phyloP scores from a whole-genome alignment of 176 grass and related monocot species.

The Chrysopogon serrulatus region DNA sequence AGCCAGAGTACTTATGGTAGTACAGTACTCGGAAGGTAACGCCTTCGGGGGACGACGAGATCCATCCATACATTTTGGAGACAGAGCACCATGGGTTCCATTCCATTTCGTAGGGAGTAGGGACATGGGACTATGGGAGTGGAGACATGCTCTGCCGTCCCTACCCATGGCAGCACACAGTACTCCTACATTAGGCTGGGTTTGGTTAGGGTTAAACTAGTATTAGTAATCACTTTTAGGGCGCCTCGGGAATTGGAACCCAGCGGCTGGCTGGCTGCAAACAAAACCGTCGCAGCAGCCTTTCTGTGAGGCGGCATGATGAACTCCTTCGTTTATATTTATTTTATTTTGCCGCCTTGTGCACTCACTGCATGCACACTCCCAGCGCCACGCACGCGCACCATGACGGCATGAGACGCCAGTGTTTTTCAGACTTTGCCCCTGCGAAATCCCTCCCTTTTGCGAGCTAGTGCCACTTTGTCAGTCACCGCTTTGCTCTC shows the following conservation, averaged over 20 bases:
- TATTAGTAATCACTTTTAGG: constrained; percentile 2
- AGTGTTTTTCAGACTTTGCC: neutral
- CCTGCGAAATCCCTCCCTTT: neutral
- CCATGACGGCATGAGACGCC: neutral
- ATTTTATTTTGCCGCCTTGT: neutral
- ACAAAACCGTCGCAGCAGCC: constrained; percentile 16
- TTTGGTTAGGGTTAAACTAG: neutral
- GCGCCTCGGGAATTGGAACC: constrained; percentile 30
- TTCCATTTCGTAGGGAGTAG: no score
- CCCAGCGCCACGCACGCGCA: neutral
- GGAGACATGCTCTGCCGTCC: neutral
- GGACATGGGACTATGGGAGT: no score
- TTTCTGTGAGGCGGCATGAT: constrained; percentile 26
- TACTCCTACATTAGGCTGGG: constrained; percentile 18
- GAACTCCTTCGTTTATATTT: constrained; percentile 22
- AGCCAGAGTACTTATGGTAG: neutral
- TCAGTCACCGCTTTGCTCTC: neutral
- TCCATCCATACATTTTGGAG: neutral
- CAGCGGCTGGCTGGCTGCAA: neutral
- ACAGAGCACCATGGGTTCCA: neutral
- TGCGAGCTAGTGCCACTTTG: constrained; percentile 1
- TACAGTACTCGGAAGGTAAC: neutral
- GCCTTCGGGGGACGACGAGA: neutral
- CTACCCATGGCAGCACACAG: neutral
- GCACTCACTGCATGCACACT: neutral